Base-by-base conservation (phyloP, 2,329 filamentous ascomycete genomes). In the Stagonosporopsis cucurbitacearum region DNA sequence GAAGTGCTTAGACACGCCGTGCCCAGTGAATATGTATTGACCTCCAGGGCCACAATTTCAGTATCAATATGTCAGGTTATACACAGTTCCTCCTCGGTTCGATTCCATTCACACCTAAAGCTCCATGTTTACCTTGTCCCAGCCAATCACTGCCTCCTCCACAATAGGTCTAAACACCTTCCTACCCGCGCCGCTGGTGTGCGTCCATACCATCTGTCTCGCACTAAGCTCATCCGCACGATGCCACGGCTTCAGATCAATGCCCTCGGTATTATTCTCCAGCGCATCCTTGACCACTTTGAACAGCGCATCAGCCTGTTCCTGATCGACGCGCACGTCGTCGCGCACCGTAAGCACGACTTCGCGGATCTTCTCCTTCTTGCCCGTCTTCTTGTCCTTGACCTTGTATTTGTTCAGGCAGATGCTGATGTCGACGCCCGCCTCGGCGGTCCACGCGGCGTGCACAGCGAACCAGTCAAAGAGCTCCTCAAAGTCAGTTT, bases 391-490 rank as follows among this genome's bases (percentile, higher is more conserved):
- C 48, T 72, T 64, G 57, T 76, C 70, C 42, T 69, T 65, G 53
- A 72, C 66, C 58, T 80, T 81, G 71, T 80, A 79, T 59, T 80
- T 80, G 71, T 78, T 81, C 28, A 81, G 63, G 5, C 73, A 73
- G 32, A 81, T 71, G 58, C 70, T 75, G 62, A 81, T 78, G 58
- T 81, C 79, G 12, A 76, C 75, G 28, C 77, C 75, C 9, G 75
- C 68, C 54, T 79, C 72, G 5, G 79, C 78, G 0, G 79, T 81
- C 79, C 79, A 81, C 1, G 79, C 79, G 11, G 79, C 78, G 46
- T 81, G 77, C 25, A 80, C 69, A 3, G 78, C 78, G 53, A 81
- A 81, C 79, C 79, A 81, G 62, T 81, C 74, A 43, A 81, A 81
- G 5, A 81, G 73, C 59, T 79, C 78, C 41, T 73, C 68, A 53